Percentiles rank a stretch among this genome's conserved stretches.
phyloP scores from a whole-genome alignment of 768 basidiomycete genomes.

The Leucocoprinus sp. region DNA sequence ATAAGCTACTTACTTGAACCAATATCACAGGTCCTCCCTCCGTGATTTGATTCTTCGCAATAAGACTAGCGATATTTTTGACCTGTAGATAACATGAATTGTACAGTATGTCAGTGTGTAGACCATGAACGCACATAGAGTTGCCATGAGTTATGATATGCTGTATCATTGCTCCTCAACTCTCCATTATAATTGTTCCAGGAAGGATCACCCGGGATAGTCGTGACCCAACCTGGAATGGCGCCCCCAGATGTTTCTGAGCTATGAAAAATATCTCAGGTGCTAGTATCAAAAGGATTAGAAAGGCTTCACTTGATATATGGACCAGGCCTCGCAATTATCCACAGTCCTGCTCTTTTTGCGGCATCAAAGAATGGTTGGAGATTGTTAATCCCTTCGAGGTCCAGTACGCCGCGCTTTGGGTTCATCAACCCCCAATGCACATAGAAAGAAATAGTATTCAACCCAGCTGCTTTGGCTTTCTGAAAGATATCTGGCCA shows the following conservation, averaged over 20 bases:
- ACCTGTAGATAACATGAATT: background rate
- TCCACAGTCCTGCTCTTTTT: background rate
- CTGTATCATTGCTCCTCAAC: background rate
- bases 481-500: constrained; percentile 1
- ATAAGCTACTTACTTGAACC: background rate
- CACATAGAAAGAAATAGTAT: background rate
- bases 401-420: background rate
- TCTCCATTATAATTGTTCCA: constrained; percentile 2
- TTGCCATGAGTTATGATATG: background rate
- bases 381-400: background rate
- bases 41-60: constrained; percentile 1
- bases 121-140: background rate
- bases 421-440: constrained; percentile 2
- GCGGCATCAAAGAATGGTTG: constrained; percentile 3
- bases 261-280: background rate
- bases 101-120: background rate
- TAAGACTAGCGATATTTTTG: background rate
- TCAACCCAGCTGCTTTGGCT: constrained; percentile 1
- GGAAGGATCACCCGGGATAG: background rate
- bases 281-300: background rate
- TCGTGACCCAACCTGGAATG: background rate
- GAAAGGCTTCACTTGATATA: constrained; percentile 1
- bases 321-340: background rate
- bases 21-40: background rate
- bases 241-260: background rate